A percentile compares a stretch with the other conserved stretches of the same genome.
Evolutionary conservation across 768 basidiomycete species (phyloP).

Genomic region (Solioccasus polychromus): DNA sequence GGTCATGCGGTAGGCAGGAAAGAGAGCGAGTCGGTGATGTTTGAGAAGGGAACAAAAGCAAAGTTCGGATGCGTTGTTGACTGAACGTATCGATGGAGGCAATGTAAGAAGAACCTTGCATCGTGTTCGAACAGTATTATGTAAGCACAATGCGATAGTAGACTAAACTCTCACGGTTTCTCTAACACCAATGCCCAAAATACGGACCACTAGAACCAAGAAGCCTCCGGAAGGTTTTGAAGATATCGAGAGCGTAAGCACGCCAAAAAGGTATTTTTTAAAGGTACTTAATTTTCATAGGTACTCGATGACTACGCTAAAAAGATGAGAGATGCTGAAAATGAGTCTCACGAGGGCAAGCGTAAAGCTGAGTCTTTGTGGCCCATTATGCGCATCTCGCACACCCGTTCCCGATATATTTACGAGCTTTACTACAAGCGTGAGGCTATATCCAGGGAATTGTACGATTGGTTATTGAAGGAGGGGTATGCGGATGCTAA

Average conservation of each 20-base stretch:
- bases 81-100: slow-evolving; percentile 18
- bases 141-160: slow-evolving; percentile 14
- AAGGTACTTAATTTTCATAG: slow-evolving; percentile 37
- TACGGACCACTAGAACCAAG: slow-evolving; percentile 90
- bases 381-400: slow-evolving; percentile 98
- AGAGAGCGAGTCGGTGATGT: slow-evolving; percentile 1
- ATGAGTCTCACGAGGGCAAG: slow-evolving; percentile 97
- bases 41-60: too few relatives aligned
- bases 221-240: slow-evolving; percentile 94
- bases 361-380: slow-evolving; percentile 89
- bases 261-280: background rate
- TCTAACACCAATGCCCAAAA: slow-evolving; percentile 79
- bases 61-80: too few relatives aligned
- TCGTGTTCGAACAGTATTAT: slow-evolving; percentile 19
- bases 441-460: slow-evolving; percentile 86
- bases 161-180: too few relatives aligned
- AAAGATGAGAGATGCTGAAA: slow-evolving; percentile 99
- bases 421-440: slow-evolving; percentile 99
- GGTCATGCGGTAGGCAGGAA: slow-evolving; percentile 6
- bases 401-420: slow-evolving; percentile 93
- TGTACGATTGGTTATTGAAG: slow-evolving; percentile 98
- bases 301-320: slow-evolving; percentile 97
- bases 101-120: slow-evolving; percentile 3
- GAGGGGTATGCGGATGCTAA: slow-evolving; percentile 96
- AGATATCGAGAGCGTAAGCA: slow-evolving; percentile 77